phyloP scores from a whole-genome alignment of 139 green algal species.

The Chlorella sorokiniana region DNA sequence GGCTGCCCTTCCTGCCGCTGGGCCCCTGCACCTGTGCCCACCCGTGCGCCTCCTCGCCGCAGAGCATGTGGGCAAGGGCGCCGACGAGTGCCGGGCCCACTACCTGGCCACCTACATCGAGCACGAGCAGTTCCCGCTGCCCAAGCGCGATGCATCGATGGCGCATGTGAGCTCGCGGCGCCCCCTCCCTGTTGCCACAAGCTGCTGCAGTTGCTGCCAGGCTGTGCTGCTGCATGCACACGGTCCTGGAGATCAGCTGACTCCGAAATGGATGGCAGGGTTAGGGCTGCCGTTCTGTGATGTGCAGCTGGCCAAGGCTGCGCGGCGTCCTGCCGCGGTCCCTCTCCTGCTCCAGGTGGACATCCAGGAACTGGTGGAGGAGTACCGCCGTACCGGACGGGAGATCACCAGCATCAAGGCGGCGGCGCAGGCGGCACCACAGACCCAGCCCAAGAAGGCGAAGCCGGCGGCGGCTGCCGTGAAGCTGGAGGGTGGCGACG shows the following conservation, averaged over 20 bases:
- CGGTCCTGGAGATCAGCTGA: too few relatives aligned
- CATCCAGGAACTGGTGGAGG: conserved; percentile 32
- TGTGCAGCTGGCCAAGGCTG: neutral
- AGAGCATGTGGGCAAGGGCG: conserved; percentile 86
- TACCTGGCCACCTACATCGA: conserved; percentile 88
- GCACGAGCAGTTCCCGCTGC: conserved; percentile 65
- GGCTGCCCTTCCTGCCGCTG: too few relatives aligned
- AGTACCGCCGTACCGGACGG: conserved; percentile 25
- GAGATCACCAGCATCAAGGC: neutral
- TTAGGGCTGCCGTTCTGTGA: too few relatives aligned
- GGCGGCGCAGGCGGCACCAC: neutral
- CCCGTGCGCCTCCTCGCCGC: neutral
- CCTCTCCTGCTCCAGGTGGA: conserved; percentile 20
- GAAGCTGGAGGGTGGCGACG: neutral
- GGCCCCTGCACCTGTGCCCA: neutral
- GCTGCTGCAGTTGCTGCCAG: too few relatives aligned
- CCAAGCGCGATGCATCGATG: conserved; percentile 64
- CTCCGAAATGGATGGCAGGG: too few relatives aligned
- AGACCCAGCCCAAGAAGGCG: neutral
- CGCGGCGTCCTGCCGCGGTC: neutral
- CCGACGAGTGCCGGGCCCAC: conserved; percentile 76
- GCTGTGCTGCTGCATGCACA: too few relatives aligned
- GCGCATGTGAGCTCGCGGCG: conserved; percentile 12
- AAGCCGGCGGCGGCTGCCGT: neutral
- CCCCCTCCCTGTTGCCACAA: too few relatives aligned